Percentiles rank a stretch among this genome's conserved stretches.
These are phyloP conservation scores for Alternaria solani DNA, from an alignment of 2,329 filamentous ascomycete species.

Conservation along the genomic window DNA sequence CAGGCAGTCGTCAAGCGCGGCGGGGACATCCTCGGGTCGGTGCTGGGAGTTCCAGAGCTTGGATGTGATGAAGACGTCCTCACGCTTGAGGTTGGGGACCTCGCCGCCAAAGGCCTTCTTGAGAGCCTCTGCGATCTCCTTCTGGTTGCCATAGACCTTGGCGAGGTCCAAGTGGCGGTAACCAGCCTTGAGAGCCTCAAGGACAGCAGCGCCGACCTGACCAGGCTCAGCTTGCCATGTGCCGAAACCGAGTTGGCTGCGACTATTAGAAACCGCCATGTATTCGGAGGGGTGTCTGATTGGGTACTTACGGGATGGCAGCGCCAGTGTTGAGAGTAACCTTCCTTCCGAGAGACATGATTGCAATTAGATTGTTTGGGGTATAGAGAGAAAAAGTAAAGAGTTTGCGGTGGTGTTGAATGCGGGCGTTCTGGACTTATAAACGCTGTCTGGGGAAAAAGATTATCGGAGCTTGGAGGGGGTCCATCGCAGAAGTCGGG, in stretches of 20 bases:
- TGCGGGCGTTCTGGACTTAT: conserved; percentile 6
- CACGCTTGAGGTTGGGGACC: conserved; percentile 59
- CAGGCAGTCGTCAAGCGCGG: conserved; percentile 75
- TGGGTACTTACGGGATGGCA: conserved; percentile 77
- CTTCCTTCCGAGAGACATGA: conserved; percentile 46
- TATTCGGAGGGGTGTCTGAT: conserved; percentile 65
- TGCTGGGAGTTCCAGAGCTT: conserved; percentile 95
- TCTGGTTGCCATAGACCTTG: conserved; percentile 45
- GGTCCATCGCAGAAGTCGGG: too few relatives aligned
- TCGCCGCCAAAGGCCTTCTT: conserved; percentile 49
- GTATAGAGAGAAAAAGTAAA: conserved; percentile 10
- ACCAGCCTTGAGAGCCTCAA: conserved; percentile 43
- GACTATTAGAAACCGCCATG: conserved; percentile 57
- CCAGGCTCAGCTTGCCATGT: conserved; percentile 45
- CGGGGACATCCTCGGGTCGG: conserved; percentile 69
- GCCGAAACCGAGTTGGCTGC: conserved; percentile 58
- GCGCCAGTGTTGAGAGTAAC: conserved; percentile 71
- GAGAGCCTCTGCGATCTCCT: conserved; percentile 38
- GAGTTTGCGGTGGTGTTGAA: background rate
- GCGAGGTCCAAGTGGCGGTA: conserved; percentile 44
- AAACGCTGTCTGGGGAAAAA: conserved; percentile 18
- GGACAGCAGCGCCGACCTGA: conserved; percentile 53
- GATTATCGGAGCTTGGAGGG: too few relatives aligned
- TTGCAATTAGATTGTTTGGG: conserved; percentile 14
- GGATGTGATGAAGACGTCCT: conserved; percentile 61